phyloP scores from a whole-genome alignment of 805 yeast genomes.

The Vanderwaltozyma yarrowii region DNA sequence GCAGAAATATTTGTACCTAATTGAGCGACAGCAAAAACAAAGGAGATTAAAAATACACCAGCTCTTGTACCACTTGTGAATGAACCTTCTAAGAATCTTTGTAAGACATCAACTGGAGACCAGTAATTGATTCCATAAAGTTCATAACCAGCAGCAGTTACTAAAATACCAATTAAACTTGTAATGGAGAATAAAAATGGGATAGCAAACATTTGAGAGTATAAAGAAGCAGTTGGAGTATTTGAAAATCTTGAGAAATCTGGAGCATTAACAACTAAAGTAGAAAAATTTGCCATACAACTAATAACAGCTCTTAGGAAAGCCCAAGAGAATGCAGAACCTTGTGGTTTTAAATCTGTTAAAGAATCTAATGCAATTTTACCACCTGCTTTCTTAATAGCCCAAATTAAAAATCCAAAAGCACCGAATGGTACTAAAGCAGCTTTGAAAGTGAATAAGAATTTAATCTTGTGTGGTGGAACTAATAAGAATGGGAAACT shows the following conservation, averaged over 20 bases:
- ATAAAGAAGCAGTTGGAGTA: conserved; percentile 35
- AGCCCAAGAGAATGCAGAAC: conserved; percentile 44
- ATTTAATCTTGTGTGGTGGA: conserved; percentile 74
- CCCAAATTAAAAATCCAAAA: conserved; percentile 74
- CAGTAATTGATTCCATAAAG: conserved; percentile 35
- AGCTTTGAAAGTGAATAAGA: conserved; percentile 76
- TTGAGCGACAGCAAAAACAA: conserved; percentile 61
- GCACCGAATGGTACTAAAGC: conserved; percentile 75
- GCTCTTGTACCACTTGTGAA: conserved; percentile 46
- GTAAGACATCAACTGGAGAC: conserved; percentile 50
- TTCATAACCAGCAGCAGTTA: conserved; percentile 53
- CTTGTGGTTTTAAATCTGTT: conserved; percentile 13
- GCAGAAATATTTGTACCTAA: conserved; percentile 67
- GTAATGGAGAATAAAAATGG: conserved; percentile 68
- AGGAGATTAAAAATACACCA: conserved; percentile 59
- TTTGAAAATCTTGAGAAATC: conserved; percentile 72
- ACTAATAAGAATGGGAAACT: conserved; percentile 75
- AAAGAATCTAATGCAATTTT: conserved; percentile 20
- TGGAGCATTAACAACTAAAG: conserved; percentile 71
- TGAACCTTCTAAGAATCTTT: conserved; percentile 31
- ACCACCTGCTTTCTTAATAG: conserved; percentile 70
- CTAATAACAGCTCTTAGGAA: conserved; percentile 64
- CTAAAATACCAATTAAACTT: conserved; percentile 68
- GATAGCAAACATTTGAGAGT: conserved; percentile 48
- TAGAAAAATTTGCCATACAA: conserved; percentile 69